Percentiles rank a stretch among this genome's conserved stretches.
These are phyloP conservation scores for Arachnomyces sp. DNA, from an alignment of 2,329 filamentous ascomycete species.

Conservation along the genomic window DNA sequence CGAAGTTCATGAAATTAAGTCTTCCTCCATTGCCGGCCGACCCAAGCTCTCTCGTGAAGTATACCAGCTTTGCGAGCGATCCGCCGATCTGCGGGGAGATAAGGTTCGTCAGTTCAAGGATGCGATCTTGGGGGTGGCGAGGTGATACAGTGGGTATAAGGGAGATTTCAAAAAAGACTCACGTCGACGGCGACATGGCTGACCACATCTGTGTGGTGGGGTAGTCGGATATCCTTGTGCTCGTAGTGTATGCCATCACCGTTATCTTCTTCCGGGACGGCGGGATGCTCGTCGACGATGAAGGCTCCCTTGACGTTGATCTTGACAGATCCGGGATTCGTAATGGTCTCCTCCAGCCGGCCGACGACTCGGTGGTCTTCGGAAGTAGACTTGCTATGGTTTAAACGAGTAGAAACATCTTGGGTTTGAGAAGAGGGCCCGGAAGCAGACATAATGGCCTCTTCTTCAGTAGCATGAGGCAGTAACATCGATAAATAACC, in stretches of 20 bases:
- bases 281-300: constrained; percentile 76
- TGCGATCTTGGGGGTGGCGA: constrained; percentile 2
- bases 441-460: constrained; percentile 25
- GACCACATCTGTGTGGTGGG: constrained; percentile 89
- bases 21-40: constrained; percentile 76
- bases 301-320: constrained; percentile 97
- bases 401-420: constrained; percentile 13
- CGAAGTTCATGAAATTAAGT: constrained; percentile 91
- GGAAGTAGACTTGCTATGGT: constrained; percentile 14
- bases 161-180: constrained; percentile 35
- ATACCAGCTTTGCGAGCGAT: constrained; percentile 91
- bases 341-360: constrained; percentile 42
- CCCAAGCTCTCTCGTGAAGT: constrained; percentile 83
- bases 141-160: not conserved
- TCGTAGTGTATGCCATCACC: constrained; percentile 59
- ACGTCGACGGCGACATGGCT: constrained; percentile 97
- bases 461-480: constrained; percentile 1
- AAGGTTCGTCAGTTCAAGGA: not conserved
- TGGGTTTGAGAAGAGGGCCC: constrained; percentile 16
- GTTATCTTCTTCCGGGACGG: constrained; percentile 40
- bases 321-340: constrained; percentile 63
- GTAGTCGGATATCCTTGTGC: constrained; percentile 88
- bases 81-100: constrained; percentile 69
- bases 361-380: constrained; percentile 19
- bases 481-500: not conserved